These are phyloP conservation scores for Penicillium sp. DNA, from an alignment of 2,329 filamentous ascomycete genomes.

Conservation along the genomic window DNA sequence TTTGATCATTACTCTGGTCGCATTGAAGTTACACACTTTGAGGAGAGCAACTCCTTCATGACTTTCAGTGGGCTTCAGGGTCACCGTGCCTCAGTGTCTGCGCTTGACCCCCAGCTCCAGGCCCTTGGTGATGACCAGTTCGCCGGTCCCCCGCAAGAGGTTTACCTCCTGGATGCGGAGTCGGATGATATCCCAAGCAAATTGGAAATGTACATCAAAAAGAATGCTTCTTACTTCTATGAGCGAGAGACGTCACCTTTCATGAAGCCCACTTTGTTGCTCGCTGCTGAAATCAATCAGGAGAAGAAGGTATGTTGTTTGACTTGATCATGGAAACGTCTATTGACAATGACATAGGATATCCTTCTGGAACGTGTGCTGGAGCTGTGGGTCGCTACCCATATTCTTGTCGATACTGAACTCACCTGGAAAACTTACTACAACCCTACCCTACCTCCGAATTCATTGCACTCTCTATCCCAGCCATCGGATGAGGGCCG, in stretches of 20 bases:
- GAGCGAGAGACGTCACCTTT: conserved; percentile 52
- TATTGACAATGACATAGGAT: conserved; percentile 7
- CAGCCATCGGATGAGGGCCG: conserved; percentile 42
- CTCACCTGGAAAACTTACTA: conserved; percentile 51
- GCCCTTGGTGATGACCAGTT: conserved; percentile 42
- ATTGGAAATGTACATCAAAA: conserved; percentile 55
- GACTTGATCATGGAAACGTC: background rate
- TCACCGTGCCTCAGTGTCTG: conserved; percentile 38
- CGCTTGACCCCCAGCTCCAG: conserved; percentile 44
- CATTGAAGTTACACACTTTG: conserved; percentile 58
- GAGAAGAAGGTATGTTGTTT: conserved; percentile 37
- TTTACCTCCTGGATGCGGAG: conserved; percentile 53
- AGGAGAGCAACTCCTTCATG: conserved; percentile 48
- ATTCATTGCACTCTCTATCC: conserved; percentile 37
- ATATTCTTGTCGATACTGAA: conserved; percentile 52
- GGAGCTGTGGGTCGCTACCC: conserved; percentile 58
- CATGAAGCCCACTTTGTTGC: conserved; percentile 50
- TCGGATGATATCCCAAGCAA: conserved; percentile 52
- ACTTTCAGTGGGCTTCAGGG: conserved; percentile 47
- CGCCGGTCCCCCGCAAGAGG: conserved; percentile 37
- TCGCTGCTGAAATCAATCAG: conserved; percentile 40
- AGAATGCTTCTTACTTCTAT: conserved; percentile 47
- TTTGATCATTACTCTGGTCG: conserved; percentile 51
- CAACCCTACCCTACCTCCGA: conserved; percentile 44
- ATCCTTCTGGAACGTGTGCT: conserved; percentile 48